phyloP scores from a whole-genome alignment of 2,329 filamentous ascomycete species.

The Beauveria rudraprayagi region DNA sequence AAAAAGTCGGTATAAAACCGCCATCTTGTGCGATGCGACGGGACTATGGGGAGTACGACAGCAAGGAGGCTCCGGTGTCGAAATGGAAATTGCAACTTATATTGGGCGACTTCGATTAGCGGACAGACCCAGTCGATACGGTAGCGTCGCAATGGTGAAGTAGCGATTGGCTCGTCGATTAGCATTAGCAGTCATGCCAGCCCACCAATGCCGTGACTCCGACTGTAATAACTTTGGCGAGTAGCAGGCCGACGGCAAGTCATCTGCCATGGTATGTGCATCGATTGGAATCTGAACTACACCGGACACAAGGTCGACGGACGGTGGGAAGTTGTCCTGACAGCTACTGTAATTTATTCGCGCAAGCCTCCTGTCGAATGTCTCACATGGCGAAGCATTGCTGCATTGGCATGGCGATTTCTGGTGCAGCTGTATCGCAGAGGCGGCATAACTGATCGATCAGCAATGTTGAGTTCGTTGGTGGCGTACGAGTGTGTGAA shows the following conservation, averaged over 20 bases:
- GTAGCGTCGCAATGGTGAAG: background rate
- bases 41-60: background rate
- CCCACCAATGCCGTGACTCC: too few species aligned
- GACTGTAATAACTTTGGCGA: background rate
- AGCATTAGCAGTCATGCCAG: background rate
- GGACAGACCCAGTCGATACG: background rate
- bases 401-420: background rate
- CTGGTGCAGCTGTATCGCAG: background rate
- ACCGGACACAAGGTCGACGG: background rate
- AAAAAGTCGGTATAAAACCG: background rate
- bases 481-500: background rate
- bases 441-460: background rate
- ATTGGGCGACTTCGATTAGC: background rate
- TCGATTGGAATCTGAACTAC: background rate
- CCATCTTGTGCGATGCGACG: background rate
- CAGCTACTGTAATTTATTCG: background rate
- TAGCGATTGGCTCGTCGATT: background rate
- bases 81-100: background rate
- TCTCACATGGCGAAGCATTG: background rate
- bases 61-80: background rate
- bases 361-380: background rate
- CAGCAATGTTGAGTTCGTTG: background rate
- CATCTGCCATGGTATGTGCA: background rate
- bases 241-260: background rate
- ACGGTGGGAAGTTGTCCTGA: background rate